Percentiles rank a stretch among this genome's conserved stretches.
Evolutionary conservation across 768 basidiomycete genomes (phyloP).

Genomic region (Polyporus arcularius): DNA sequence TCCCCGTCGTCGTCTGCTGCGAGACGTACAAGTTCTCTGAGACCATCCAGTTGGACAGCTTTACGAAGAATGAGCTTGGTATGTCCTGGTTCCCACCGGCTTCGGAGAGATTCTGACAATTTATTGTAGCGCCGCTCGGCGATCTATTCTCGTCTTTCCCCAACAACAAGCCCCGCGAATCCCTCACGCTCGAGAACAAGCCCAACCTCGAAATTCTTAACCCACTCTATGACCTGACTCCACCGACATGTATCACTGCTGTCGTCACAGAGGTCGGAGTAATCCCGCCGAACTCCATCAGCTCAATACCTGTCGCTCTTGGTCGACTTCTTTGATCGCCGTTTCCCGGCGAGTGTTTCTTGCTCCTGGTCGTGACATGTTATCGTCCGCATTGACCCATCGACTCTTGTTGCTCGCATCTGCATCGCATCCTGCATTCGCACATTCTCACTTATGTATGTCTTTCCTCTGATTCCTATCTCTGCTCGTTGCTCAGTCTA

Average conservation of each 20-base stretch:
- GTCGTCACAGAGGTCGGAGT: constrained; percentile 97
- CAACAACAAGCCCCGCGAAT: constrained; percentile 34
- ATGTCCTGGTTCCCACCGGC: constrained; percentile 24
- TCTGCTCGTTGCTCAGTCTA: not conserved
- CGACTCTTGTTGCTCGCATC: constrained; percentile 13
- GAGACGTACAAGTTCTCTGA: constrained; percentile 99
- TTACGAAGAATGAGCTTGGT: constrained; percentile 97
- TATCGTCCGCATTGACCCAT: constrained; percentile 9
- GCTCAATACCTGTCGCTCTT: constrained; percentile 76
- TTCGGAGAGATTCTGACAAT: not conserved
- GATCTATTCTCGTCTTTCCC: constrained; percentile 36
- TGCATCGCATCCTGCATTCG: constrained; percentile 16
- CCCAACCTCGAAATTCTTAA: constrained; percentile 76
- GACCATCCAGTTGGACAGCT: constrained; percentile 87
- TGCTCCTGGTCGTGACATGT: constrained; percentile 12
- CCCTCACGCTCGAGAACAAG: constrained; percentile 32
- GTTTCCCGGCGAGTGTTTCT: not conserved
- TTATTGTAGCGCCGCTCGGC: constrained; percentile 30
- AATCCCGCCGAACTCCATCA: constrained; percentile 90
- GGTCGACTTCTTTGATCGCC: constrained; percentile 33
- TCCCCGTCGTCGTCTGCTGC: constrained; percentile 95
- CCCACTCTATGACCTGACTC: constrained; percentile 93
- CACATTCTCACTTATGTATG: constrained; percentile 13
- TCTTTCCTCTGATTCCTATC: not conserved
- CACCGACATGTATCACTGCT: constrained; percentile 88